Evolutionary conservation across 2,329 filamentous ascomycete genomes (phyloP).

Genomic region (Cercospora zeae-maydis): DNA sequence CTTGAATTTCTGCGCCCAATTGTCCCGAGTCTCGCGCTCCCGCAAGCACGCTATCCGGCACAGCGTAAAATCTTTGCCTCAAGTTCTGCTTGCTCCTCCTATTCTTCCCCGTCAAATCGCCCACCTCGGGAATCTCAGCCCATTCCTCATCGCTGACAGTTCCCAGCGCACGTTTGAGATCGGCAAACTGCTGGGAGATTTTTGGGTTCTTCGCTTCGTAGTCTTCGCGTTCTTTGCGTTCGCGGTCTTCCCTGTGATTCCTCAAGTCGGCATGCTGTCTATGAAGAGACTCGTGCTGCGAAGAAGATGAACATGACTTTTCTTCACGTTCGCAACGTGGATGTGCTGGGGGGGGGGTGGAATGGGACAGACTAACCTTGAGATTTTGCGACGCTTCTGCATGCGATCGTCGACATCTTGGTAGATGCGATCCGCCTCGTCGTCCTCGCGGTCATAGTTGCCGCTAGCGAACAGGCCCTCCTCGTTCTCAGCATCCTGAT

Average conservation of each 20-base stretch:
- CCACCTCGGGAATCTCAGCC: slow-evolving; percentile 91
- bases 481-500: slow-evolving; percentile 96
- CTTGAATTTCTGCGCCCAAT: slow-evolving; percentile 81
- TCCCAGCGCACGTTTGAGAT: slow-evolving; percentile 84
- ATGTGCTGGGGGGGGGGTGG: slow-evolving; percentile 23
- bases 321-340: slow-evolving; percentile 16
- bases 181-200: slow-evolving; percentile 95
- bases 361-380: slow-evolving; percentile 65
- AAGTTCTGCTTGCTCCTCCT: slow-evolving; percentile 77
- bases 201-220: slow-evolving; percentile 98
- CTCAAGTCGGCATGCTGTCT: slow-evolving; percentile 75
- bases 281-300: slow-evolving; percentile 51
- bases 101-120: slow-evolving; percentile 93
- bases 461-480: slow-evolving; percentile 92
- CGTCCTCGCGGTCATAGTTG: slow-evolving; percentile 94
- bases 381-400: slow-evolving; percentile 78
- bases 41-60: slow-evolving; percentile 91
- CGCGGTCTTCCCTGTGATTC: slow-evolving; percentile 82
- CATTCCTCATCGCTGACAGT: slow-evolving; percentile 93
- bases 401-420: slow-evolving; percentile 95
- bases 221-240: slow-evolving; percentile 84
- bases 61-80: slow-evolving; percentile 83
- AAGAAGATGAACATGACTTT: slow-evolving; percentile 34
- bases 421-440: slow-evolving; percentile 95
- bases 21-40: slow-evolving; percentile 77